Base-by-base conservation (phyloP, 2,329 filamentous ascomycete genomes). In the Coniochaeta prunicola region DNA sequence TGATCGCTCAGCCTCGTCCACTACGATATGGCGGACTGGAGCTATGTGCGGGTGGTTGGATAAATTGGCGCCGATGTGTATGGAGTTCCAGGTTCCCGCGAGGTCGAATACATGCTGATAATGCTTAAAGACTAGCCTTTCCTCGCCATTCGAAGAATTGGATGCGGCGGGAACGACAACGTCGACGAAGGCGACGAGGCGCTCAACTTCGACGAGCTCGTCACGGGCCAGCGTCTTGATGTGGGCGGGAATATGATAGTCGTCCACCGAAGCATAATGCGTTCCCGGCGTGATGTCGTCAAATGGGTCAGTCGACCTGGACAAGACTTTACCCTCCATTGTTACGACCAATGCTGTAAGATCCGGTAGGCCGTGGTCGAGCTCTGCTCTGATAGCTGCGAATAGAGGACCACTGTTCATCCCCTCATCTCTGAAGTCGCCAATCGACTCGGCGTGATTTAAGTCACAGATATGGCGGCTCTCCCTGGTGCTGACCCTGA, bases 121-220 rank as follows among this genome's bases (percentile, higher is more conserved):
- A 36, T 58, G 53, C 42, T 58, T 58, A 45, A 58, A 58, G n/a
- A 58, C 57, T 19, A 58, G 40, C 42, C 48, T 13, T 33, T 53
- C 48, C 10, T 34, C 3, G 24, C n/a, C n/a, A n/a, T 36, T 30
- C 28, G 24, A 4, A 26, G 28, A 24, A 24, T 42, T 6, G 26
- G 57, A 28, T 17, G 42, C 21, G 30, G 33, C 30, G 26, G 42
- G 17, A 19, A 40, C 17, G 45, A 50, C 40, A 7, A 53, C 28
- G 57, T 58, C 57, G 19, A 17, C 31, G 12, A 31, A 50, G 4
- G 40, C n/a, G 8, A 24, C 19, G 57, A 58, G 42, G 57, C 57
- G 57, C 19, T 5, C 21, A 6, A 58, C 13, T 42, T 58, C 57
- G 31, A 53, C 28, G 9, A 58, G 57, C 40, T 58, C 40, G 57